Evolutionary conservation across 2,329 filamentous ascomycete genomes (phyloP).

Genomic region (Hypoxylon sp.): DNA sequence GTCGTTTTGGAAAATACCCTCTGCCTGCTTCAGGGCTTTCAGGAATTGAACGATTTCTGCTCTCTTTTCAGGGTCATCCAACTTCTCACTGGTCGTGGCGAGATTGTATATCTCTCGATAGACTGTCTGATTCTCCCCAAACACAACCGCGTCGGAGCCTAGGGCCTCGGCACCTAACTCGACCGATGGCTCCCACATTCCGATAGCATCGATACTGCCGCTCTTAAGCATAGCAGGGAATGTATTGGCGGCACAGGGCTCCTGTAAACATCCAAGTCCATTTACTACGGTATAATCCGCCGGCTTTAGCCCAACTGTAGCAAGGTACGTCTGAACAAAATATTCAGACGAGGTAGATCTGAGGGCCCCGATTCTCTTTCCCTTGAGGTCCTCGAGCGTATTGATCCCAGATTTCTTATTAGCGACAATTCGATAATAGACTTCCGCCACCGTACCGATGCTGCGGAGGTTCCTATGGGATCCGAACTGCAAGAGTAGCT

Average conservation of each 20-base stretch:
- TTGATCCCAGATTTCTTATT: constrained; percentile 50
- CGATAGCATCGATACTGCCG: constrained; percentile 53
- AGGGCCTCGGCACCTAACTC: constrained; percentile 52
- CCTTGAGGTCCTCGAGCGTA: constrained; percentile 51
- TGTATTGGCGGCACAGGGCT: constrained; percentile 52
- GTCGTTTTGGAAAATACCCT: constrained; percentile 50
- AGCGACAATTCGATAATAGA: constrained; percentile 56
- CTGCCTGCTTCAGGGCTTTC: constrained; percentile 52
- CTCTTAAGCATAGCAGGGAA: constrained; percentile 52
- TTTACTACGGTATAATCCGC: constrained; percentile 52
- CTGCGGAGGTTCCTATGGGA: constrained; percentile 53
- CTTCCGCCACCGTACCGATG: constrained; percentile 55
- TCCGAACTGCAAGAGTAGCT: constrained; percentile 54
- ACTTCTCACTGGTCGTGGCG: constrained; percentile 54
- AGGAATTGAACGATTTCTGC: constrained; percentile 54
- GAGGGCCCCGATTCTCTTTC: constrained; percentile 55
- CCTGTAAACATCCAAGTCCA: constrained; percentile 51
- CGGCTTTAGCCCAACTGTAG: constrained; percentile 49
- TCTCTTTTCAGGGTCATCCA: constrained; percentile 50
- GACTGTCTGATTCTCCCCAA: constrained; percentile 50
- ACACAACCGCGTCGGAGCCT: constrained; percentile 51
- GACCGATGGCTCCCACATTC: constrained; percentile 56
- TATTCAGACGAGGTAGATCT: constrained; percentile 54
- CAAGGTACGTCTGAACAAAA: constrained; percentile 53
- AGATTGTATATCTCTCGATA: constrained; percentile 57